Base-by-base conservation (phyloP, 768 basidiomycete species). In the Tylopilus cervinicoccineus region DNA sequence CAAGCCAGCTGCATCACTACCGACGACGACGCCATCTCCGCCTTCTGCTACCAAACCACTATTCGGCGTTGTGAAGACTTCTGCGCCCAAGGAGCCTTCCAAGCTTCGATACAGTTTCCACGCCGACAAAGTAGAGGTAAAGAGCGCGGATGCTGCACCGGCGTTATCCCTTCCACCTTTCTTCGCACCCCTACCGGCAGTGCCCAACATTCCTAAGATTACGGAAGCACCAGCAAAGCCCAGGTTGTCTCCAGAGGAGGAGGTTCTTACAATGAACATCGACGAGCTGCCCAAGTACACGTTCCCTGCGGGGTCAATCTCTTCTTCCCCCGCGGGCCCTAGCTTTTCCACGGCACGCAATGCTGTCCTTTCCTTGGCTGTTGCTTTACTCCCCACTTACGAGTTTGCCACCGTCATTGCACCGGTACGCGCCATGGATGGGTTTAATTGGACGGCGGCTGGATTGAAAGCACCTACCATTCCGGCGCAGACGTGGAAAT, bases 21-120 rank as follows among this genome's bases (percentile, higher is more conserved):
- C 46, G 6, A 19, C 41, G 20, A 27, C 19, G 12, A 47, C 50
- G 4, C 14, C 50, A n/a, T 70, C 55, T 47, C 61, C 60, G 1
- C 49, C 60, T n/a, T 29, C 60, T 14, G 51, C 38, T 32, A 49
- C 61, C 8, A 67, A 66, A 39, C 41, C 55, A 23, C 26, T 53
- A 20, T 59, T 61, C 24, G 48, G 59, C 38, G 31, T 32, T n/a
- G 33, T 66, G 34, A 85, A 82, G 61, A 67, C 76, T 3, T 78
- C 72, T 23, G 76, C 76, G 9, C 88, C 88, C 1, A 86, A 82
- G 60, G 84, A 86, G 47, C 86, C 88, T 2, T 88, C 88, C 50
- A 89, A 88, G 60, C 72, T 90, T 48, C 79, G 88, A 23, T 84
- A 76, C 56, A 86, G 86, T 55, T 79, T 84, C 64, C 78, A 81